Conservation (phyloP, 305 asterid genomes). For the Lippia alba region DNA sequence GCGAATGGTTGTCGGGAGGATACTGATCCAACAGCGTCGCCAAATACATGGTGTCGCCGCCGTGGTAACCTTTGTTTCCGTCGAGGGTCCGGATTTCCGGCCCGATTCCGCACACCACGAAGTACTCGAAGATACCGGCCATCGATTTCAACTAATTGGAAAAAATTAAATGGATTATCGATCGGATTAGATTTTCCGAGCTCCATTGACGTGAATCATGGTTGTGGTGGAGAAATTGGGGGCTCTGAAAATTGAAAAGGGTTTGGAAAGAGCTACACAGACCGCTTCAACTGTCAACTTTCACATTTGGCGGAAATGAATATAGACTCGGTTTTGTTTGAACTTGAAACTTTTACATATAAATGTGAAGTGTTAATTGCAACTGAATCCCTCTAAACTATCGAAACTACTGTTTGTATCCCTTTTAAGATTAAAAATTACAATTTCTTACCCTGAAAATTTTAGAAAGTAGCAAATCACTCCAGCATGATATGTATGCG, state of each 20-base stretch:
- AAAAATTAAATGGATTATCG: not conserved
- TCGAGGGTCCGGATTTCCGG: constrained; percentile 94
- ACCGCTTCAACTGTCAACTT: not conserved
- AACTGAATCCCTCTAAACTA: too few relatives aligned
- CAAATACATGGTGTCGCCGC: constrained; percentile 66
- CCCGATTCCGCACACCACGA: constrained; percentile 94
- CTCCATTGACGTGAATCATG: not conserved
- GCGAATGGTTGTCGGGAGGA: constrained; percentile 76
- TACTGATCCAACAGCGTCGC: constrained; percentile 84
- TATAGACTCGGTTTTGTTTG: not conserved
- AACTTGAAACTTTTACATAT: not conserved
- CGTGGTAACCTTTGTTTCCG: constrained; percentile 80
- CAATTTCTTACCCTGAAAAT: too few relatives aligned
- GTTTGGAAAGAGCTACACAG: not conserved
- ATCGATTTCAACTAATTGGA: constrained; percentile 33
- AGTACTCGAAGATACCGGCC: constrained; percentile 91
- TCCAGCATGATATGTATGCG: too few relatives aligned
- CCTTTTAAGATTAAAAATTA: too few relatives aligned
- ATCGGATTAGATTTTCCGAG: not conserved
- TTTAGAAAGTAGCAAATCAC: too few relatives aligned
- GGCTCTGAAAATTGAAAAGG: not conserved
- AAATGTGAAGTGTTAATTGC: not conserved
- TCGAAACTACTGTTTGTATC: too few relatives aligned
- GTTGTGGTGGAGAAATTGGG: not conserved
- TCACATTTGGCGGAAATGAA: not conserved